Evolutionary conservation across 2,329 filamentous ascomycete species (phyloP), one percentile per base, ranked within the genome.

Genomic region (Lecanicillium sp.): DNA sequence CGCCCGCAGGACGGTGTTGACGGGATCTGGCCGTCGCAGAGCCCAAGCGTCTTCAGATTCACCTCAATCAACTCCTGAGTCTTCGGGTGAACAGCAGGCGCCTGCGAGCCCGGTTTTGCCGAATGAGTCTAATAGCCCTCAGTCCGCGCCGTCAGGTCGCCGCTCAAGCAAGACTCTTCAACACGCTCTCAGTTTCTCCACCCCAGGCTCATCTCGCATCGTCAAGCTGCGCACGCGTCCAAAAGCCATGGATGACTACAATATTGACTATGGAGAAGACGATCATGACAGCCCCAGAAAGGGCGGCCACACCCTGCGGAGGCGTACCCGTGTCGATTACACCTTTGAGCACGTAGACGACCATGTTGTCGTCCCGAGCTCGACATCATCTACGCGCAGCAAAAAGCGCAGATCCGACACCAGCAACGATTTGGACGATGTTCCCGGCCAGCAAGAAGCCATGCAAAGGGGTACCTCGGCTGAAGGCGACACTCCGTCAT

Each of bases 221-320:
- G 44, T 49, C 42, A 54, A 45, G 48, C 44, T 56, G 30, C 68
- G 64, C 41, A 70, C 63, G 44, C 62, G 69, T 20, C 63, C 61
- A 36, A 63, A 63, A 35, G 64, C 60, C 38, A 63, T 66, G 49
- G 65, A 68, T n/a, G 58, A 49, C 43, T 57, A 49, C 37, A 47
- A 44, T 39, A 22, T 29, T 19, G 37, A 40, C 14, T 25, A 56
- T 40, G 63, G 57, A 12, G 62, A 64, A n/a, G 67, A 68, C 32
- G 70, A 73, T 16, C 59, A 63, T 28, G 60, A 67, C 45, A 25
- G 22, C 22, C 74, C 67, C 37, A 67, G 62, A 38, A 78, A 78
- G 53, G 73, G 74, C 37, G 73, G 74, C 35, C 74, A 77, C 56
- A 74, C 72, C 25, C 64, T 78, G 20, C 65, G 74, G 46, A 75